A percentile compares a stretch with the other conserved stretches of the same genome.
These are phyloP conservation scores for Fusarium chlamydosporum DNA, from an alignment of 2,329 filamentous ascomycete genomes.

Conservation along the genomic window DNA sequence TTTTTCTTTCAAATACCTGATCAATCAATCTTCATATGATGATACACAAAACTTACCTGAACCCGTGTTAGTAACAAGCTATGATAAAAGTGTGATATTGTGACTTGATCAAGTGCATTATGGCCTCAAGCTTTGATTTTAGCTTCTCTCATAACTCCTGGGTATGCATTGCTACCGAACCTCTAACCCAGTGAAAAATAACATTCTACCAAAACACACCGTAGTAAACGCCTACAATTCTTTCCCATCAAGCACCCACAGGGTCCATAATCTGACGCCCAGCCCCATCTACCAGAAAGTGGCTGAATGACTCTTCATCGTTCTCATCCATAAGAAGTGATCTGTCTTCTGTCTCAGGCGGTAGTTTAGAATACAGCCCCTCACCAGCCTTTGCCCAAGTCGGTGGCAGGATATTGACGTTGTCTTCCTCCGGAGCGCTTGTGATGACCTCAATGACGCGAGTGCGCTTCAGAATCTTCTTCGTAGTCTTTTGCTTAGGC, in stretches of 20 bases:
- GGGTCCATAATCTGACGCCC: slow-evolving; percentile 57
- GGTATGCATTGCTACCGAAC: slow-evolving; percentile 6
- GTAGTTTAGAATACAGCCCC: slow-evolving; percentile 58
- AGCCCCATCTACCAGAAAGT: slow-evolving; percentile 58
- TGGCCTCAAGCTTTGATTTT: background rate
- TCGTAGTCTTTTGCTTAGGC: slow-evolving; percentile 53
- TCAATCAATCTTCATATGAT: slow-evolving; percentile 18
- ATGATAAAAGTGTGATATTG: background rate
- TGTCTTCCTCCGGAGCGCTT: slow-evolving; percentile 50
- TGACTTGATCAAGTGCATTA: background rate
- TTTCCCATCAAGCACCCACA: slow-evolving; percentile 46
- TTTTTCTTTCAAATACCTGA: slow-evolving; percentile 6
- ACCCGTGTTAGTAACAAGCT: background rate
- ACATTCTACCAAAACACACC: background rate
- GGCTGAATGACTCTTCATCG: slow-evolving; percentile 61
- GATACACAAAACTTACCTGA: slow-evolving; percentile 6
- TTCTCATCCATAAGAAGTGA: slow-evolving; percentile 57
- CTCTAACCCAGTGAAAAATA: slow-evolving; percentile 1
- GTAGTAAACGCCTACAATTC: background rate
- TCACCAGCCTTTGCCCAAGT: slow-evolving; percentile 59
- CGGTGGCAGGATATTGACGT: slow-evolving; percentile 54
- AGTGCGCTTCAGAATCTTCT: slow-evolving; percentile 54
- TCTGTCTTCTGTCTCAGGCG: slow-evolving; percentile 57
- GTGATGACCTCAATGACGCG: slow-evolving; percentile 50
- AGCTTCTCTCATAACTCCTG: slow-evolving; percentile 23